These are phyloP conservation scores for Dactylonectria estremocensis DNA, from an alignment of 2,329 filamentous ascomycete species.

Conservation along the genomic window DNA sequence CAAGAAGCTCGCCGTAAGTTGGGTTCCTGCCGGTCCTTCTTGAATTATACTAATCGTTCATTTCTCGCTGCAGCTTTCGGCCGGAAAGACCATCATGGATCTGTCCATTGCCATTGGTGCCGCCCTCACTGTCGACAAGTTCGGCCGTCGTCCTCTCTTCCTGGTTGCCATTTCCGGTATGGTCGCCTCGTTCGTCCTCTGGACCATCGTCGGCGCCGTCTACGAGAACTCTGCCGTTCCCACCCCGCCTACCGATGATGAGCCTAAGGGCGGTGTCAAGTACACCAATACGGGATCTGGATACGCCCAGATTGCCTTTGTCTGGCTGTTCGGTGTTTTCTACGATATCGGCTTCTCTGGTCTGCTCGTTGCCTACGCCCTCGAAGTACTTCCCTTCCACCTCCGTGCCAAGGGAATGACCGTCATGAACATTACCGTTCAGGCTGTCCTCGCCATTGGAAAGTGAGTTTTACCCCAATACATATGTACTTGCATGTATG, in stretches of 20 bases:
- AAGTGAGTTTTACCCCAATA: slow-evolving; percentile 61
- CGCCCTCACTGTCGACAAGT: slow-evolving; percentile 64
- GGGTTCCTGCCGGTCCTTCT: not conserved
- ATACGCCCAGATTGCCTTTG: slow-evolving; percentile 69
- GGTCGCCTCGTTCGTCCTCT: slow-evolving; percentile 63
- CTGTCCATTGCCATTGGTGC: slow-evolving; percentile 70
- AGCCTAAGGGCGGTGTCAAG: slow-evolving; percentile 41
- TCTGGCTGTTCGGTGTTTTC: slow-evolving; percentile 73
- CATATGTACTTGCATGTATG: not conserved
- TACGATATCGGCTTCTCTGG: slow-evolving; percentile 74
- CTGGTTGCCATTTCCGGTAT: slow-evolving; percentile 65
- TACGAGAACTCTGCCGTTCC: slow-evolving; percentile 61
- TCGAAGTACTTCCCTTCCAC: slow-evolving; percentile 72
- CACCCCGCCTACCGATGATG: slow-evolving; percentile 34
- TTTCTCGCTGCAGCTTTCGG: slow-evolving; percentile 53
- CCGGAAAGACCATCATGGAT: slow-evolving; percentile 72
- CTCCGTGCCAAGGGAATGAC: slow-evolving; percentile 73
- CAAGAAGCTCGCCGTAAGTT: slow-evolving; percentile 67
- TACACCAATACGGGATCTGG: slow-evolving; percentile 62
- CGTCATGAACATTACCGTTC: slow-evolving; percentile 76
- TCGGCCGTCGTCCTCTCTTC: slow-evolving; percentile 69
- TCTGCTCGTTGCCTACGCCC: slow-evolving; percentile 70
- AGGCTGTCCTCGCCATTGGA: slow-evolving; percentile 73
- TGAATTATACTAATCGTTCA: slow-evolving; percentile 14
- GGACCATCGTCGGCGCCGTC: slow-evolving; percentile 68